Evolutionary conservation across 352 stramenopile genomes (phyloP), one percentile per base, ranked within the genome.

Genomic region (Pythium chondricola): DNA sequence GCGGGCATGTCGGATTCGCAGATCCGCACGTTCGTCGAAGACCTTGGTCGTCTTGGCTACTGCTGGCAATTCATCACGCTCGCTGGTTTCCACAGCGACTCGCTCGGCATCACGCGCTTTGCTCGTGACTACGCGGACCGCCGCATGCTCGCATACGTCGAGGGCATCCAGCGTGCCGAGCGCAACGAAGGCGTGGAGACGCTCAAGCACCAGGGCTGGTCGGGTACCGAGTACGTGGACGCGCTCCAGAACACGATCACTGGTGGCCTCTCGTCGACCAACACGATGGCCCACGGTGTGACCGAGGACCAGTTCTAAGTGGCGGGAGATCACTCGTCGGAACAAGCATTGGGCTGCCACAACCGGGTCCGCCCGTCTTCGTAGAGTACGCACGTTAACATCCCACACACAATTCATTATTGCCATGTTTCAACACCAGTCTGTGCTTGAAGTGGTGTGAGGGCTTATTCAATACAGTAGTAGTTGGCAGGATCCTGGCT

Each of bases 31-130:
- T 99, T 98, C 71, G 97, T 98, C 53, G 84, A 94, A 37, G 94
- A 98, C 49, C 73, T 99, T 32, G 96, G 87, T 25, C 78, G 82
- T 32, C 74, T 99, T 47, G 96, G 96, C 51, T 99, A 97, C 71
- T 94, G 88, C 43, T 99, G 94, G 93, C 95, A 99, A 76, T 99
- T 99, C 69, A 98, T 99, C 53, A 99, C 96, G 41, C 81, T 99
- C 36, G 95, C 95, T 45, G 96, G 96, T 50, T 99, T 99, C 80
- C 96, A 99, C 82, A 93, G 86, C 38, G 96, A 98, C 70, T 97
- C 94, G 45, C 85, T 99, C 25, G 85, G 95, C 62, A 97, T 97
- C 30, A 98, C 95, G 1, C 77, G 95, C 46, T 95, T 98, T 41
- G 93, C 95, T 7, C 83, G 95, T 55, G 82, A 91, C 79, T 91